Percentiles rank a stretch among this genome's conserved stretches.
phyloP scores from a whole-genome alignment of 352 stramenopile genomes.

The Thalassiosira mediterranea region DNA sequence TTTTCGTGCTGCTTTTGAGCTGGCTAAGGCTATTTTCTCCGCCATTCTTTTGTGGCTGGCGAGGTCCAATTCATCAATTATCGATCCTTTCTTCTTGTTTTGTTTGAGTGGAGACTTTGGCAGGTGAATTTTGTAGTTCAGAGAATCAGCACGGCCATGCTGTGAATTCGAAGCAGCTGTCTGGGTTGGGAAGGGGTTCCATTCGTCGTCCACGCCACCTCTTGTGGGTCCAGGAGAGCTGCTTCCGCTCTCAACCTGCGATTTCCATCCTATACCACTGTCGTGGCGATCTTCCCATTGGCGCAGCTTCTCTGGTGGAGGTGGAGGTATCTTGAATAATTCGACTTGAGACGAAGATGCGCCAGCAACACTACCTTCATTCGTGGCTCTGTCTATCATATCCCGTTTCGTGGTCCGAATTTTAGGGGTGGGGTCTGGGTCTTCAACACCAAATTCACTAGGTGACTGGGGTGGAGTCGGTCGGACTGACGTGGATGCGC shows the following conservation, averaged over 20 bases:
- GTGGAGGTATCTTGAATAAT: slow-evolving; percentile 52
- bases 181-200: slow-evolving; percentile 1
- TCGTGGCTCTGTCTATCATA: too few relatives aligned
- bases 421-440: slow-evolving; percentile 22
- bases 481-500: neutral
- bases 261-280: too few relatives aligned
- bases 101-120: slow-evolving; percentile 49
- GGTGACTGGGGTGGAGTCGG: slow-evolving; percentile 19
- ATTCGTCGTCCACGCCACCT: neutral
- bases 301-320: slow-evolving; percentile 42
- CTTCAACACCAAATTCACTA: slow-evolving; percentile 1
- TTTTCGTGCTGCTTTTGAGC: slow-evolving; percentile 62
- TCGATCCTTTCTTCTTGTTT: slow-evolving; percentile 38
- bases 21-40: slow-evolving; percentile 73
- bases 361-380: too few relatives aligned
- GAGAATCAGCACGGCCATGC: slow-evolving; percentile 1
- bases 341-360: neutral
- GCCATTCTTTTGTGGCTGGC: slow-evolving; percentile 60
- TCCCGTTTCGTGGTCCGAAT: slow-evolving; percentile 14
- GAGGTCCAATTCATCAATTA: slow-evolving; percentile 53
- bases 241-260: neutral
- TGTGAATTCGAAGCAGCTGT: slow-evolving; percentile 1
- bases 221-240: neutral
- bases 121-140: slow-evolving; percentile 51
- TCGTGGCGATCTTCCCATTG: slow-evolving; percentile 35